Percentiles rank a stretch among this genome's conserved stretches.
These are phyloP conservation scores for Termitomyces sp. DNA, from an alignment of 768 basidiomycete species.

Conservation along the genomic window DNA sequence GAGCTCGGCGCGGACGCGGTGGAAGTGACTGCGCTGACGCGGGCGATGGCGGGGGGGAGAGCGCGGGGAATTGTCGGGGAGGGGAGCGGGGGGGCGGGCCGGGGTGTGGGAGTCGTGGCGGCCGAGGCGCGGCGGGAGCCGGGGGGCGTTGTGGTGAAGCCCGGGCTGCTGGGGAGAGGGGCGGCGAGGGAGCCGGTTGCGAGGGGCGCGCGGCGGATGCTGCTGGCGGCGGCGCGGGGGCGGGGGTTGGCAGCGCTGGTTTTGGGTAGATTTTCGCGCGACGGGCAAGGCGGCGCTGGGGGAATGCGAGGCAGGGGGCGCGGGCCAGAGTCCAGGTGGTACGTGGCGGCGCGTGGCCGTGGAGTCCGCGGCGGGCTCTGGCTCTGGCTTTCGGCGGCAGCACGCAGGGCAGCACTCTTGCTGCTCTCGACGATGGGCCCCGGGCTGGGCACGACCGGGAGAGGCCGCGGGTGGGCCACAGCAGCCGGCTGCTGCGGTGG, in stretches of 20 bases:
- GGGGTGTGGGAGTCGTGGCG: neutral
- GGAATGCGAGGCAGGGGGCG: constrained; percentile 22
- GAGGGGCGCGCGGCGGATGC: constrained; percentile 4
- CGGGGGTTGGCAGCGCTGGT: too few relatives aligned
- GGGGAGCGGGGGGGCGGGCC: neutral
- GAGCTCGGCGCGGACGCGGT: neutral
- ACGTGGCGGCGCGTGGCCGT: constrained; percentile 11
- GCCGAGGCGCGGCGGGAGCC: neutral
- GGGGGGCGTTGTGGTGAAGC: neutral
- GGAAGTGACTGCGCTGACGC: too few relatives aligned
- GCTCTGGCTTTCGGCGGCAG: neutral
- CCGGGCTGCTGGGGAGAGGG: constrained; percentile 2
- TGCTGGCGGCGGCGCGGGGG: neutral
- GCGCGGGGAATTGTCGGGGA: neutral
- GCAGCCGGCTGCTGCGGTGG: constrained; percentile 1
- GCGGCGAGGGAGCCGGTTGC: constrained; percentile 1
- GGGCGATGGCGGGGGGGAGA: neutral
- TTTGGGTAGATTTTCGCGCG: too few relatives aligned
- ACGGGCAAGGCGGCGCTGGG: too few relatives aligned
- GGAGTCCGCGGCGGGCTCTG: neutral
- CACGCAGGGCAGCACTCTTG: constrained; percentile 7
- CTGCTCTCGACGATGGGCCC: constrained; percentile 10
- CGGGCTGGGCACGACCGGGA: constrained; percentile 15
- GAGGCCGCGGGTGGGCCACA: constrained; percentile 13
- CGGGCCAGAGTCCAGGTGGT: neutral